Evolutionary conservation across 2,329 filamentous ascomycete genomes (phyloP).

Genomic region (Phyllosticta citriasiana): DNA sequence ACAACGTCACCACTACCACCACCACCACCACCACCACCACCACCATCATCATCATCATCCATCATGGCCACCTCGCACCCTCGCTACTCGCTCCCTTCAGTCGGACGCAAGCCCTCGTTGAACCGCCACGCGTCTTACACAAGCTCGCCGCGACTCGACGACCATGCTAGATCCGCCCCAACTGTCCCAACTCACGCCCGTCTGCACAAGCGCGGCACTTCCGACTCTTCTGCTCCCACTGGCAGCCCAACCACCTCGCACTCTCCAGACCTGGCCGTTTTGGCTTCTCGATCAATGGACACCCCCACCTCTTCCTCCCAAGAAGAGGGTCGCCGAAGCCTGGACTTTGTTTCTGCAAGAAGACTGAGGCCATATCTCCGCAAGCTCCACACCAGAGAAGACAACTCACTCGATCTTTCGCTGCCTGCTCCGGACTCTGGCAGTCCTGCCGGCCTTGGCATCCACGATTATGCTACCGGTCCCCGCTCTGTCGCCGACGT

Average conservation of each 20-base stretch:
- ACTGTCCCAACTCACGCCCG: conserved; percentile 23
- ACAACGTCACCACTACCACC: background rate
- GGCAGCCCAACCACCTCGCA: conserved; percentile 22
- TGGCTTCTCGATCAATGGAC: conserved; percentile 7
- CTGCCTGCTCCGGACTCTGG: conserved; percentile 47
- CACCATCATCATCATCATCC: background rate
- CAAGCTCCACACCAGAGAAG: conserved; percentile 42
- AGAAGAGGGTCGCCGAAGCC: conserved; percentile 10
- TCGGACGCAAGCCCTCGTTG: conserved; percentile 2
- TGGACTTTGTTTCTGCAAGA: conserved; percentile 17
- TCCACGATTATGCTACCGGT: conserved; percentile 36
- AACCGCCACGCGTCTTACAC: conserved; percentile 6
- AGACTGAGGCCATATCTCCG: conserved; percentile 48
- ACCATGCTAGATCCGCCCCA: background rate
- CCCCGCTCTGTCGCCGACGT: conserved; percentile 34
- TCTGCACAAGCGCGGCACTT: conserved; percentile 31
- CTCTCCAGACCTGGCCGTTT: conserved; percentile 9
- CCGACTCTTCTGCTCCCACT: conserved; percentile 25
- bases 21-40: background rate
- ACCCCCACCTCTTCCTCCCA: conserved; percentile 2
- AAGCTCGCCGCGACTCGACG: conserved; percentile 3
- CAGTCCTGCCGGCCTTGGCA: conserved; percentile 41
- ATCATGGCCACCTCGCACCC: background rate
- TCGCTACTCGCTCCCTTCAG: background rate
- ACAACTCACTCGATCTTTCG: conserved; percentile 43